Evolutionary conservation across 2,329 filamentous ascomycete genomes (phyloP), one percentile per base, ranked within the genome.

Genomic region (Fusarium phyllophilum): DNA sequence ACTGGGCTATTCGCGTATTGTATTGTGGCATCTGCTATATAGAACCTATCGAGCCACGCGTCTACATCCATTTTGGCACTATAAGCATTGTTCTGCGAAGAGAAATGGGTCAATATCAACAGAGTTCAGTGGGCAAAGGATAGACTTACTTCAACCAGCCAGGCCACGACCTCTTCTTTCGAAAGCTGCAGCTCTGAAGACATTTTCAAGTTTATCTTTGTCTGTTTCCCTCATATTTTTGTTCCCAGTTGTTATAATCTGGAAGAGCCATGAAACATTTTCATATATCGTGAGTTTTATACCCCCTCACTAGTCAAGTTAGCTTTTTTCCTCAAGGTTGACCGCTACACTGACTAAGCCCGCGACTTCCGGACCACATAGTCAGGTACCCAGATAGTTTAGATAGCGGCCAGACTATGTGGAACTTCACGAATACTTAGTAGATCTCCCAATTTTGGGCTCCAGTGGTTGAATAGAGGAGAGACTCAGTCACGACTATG

Each of bases 1-100:
- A 22, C 13, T 29, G 41, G 48, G 11, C 24, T 39, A 22, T 66
- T 66, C 1, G 34, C 63, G 22, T 17, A 57, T 26, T 26, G 42
- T 2, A 66, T 42, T 6, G 36, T 65, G 15, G 52, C 39, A 5
- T 67, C 64, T 34, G 15, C 38, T 1, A 51, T 67, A 36, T 49
- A 67, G n/a, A 66, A 66, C 18, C 24, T 51, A 20, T 66, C 61
- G 1, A 66, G 51, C 61, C 64, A 67, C 14, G 20, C 10, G 18
- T 67, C 61, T 14, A 63, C 51, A n/a, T 66, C 33, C 24, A 58
- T 39, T 20, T 34, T 65, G 8, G n/a, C n/a, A 44, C 64, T 66
- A 18, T 38, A 48, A 20, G 12, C 8, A 9, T 66, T 64, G 22
- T 66, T 66, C 61, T 67, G 11, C 12, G 17, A 65, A 11, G 12